Percentiles rank a stretch among this genome's conserved stretches.
These are phyloP conservation scores for Neofusicoccum kwambonambiense DNA, from an alignment of 2,329 filamentous ascomycete species.

Conservation along the genomic window DNA sequence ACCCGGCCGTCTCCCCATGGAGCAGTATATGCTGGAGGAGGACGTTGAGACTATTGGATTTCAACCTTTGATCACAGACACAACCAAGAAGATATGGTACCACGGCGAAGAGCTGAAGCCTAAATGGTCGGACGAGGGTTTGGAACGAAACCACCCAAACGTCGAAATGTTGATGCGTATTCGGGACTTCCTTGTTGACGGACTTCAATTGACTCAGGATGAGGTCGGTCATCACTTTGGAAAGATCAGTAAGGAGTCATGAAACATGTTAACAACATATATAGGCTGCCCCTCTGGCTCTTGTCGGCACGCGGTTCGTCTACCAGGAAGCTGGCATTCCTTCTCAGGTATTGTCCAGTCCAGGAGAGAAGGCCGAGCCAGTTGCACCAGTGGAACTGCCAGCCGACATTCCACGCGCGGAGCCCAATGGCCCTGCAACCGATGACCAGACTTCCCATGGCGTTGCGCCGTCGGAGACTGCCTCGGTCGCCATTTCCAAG, in stretches of 20 bases:
- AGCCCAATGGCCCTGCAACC: conserved; percentile 24
- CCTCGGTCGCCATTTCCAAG: conserved; percentile 44
- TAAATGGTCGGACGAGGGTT: conserved; percentile 49
- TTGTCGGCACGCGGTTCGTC: conserved; percentile 51
- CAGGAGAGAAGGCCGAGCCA: conserved; percentile 37
- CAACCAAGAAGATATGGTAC: conserved; percentile 54
- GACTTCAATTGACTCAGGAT: conserved; percentile 56
- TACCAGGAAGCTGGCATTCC: conserved; percentile 55
- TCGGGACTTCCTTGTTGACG: conserved; percentile 62
- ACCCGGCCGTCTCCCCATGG: conserved; percentile 53
- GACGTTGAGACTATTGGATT: conserved; percentile 67
- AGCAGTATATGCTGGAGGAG: conserved; percentile 66
- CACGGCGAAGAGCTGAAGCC: conserved; percentile 48
- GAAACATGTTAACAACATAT: conserved; percentile 24
- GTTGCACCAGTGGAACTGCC: conserved; percentile 27
- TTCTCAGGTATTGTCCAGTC: conserved; percentile 50
- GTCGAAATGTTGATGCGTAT: conserved; percentile 67
- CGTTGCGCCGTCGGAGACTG: conserved; percentile 47
- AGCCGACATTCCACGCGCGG: conserved; percentile 19
- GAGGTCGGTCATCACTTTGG: conserved; percentile 33
- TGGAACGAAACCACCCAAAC: conserved; percentile 56
- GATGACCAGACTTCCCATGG: conserved; percentile 38
- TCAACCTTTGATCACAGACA: conserved; percentile 55
- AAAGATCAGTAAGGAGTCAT: conserved; percentile 21
- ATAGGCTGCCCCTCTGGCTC: conserved; percentile 47